Conservation (phyloP, 441 rosid species). For the Syzygium malaccense region DNA sequence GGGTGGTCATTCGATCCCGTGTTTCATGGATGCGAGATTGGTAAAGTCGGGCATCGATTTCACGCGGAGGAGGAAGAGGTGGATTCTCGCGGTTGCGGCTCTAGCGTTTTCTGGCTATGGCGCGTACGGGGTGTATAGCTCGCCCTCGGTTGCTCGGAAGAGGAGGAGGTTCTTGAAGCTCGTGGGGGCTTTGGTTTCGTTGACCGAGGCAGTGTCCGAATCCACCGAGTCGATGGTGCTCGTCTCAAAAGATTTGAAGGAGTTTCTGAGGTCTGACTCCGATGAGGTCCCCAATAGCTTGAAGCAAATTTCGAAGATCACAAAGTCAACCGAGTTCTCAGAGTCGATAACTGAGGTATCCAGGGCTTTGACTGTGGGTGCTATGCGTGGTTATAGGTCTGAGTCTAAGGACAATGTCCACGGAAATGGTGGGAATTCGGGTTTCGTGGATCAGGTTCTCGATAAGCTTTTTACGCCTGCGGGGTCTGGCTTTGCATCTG, state of each 20-base stretch:
- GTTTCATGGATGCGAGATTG: slow-evolving; percentile 28
- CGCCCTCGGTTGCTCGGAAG: slow-evolving; percentile 40
- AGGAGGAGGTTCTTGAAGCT: slow-evolving; percentile 39
- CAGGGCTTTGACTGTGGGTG: slow-evolving; percentile 48
- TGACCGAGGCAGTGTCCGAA: slow-evolving; percentile 49
- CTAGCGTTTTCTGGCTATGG: slow-evolving; percentile 42
- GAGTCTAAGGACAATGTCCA: slow-evolving; percentile 11
- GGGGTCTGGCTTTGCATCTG: slow-evolving; percentile 68
- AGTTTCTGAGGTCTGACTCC: slow-evolving; percentile 51
- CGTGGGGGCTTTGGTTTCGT: slow-evolving; percentile 35
- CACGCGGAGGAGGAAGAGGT: slow-evolving; percentile 37
- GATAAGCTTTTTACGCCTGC: slow-evolving; percentile 54
- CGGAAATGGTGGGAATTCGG: slow-evolving; percentile 10
- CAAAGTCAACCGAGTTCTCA: slow-evolving; percentile 46
- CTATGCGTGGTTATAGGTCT: slow-evolving; percentile 30
- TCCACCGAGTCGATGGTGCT: slow-evolving; percentile 40
- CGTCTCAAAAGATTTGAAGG: slow-evolving; percentile 45
- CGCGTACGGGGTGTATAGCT: slow-evolving; percentile 49
- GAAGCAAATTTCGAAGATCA: slow-evolving; percentile 63
- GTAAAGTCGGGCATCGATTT: slow-evolving; percentile 30
- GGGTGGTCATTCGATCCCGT: not conserved
- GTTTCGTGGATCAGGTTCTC: slow-evolving; percentile 39
- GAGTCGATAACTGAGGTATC: slow-evolving; percentile 30
- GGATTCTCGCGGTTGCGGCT: slow-evolving; percentile 34
- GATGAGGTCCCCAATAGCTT: slow-evolving; percentile 68